Base-by-base conservation (phyloP, 176 grass and related monocot genomes). In the Oryza rufipogon region DNA sequence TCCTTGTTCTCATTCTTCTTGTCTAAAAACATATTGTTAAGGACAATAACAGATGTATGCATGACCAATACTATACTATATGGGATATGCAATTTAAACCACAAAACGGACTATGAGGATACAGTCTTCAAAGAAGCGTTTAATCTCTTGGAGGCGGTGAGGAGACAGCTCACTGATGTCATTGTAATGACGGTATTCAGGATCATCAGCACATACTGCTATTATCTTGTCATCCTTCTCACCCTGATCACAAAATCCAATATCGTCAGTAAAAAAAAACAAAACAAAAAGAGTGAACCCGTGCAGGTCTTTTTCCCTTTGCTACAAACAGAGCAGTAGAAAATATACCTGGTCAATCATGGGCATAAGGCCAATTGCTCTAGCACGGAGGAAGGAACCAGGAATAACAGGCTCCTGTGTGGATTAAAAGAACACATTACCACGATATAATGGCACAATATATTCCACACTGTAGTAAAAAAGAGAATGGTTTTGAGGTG, bases 1-100 rank as follows among this genome's bases (percentile, higher is more conserved):
- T 88, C 92, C 66, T 91, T 94, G 76, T 94, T 94, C 66, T 94
- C 88, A n/a, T 94, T 91, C 67, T 94, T 94, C 83, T 94, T 88
- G 25, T 94, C 92, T 91, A 23, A 12, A 12, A 80, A 48, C 11
- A 73, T 73, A 61, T 28, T 2, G 58, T 25, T 78, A 91, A 94
- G 83, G 92, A 90, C 78, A 16, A 3, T 4, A 64, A 47, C 3
- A 71, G 47, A 69, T 82, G n/a, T 30, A 38, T 82, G n/a, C 22
- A 38, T 54, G 14, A 77, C 49, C 19, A 17, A 78, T 75, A 33
- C 19, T 75, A 66, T 66, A 3, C 56, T 73, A 22, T 22, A 72
- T 9, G 16, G 20, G 11, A 81, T 68, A 38, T 25, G 81, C 41
- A 4, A 46, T 11, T 12, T 14, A 44, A 73, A 25, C 10, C 49